These are phyloP conservation scores for Moesziomyces globuligerus DNA, from an alignment of 1,284 basidiomycete genomes.

Conservation along the genomic window DNA sequence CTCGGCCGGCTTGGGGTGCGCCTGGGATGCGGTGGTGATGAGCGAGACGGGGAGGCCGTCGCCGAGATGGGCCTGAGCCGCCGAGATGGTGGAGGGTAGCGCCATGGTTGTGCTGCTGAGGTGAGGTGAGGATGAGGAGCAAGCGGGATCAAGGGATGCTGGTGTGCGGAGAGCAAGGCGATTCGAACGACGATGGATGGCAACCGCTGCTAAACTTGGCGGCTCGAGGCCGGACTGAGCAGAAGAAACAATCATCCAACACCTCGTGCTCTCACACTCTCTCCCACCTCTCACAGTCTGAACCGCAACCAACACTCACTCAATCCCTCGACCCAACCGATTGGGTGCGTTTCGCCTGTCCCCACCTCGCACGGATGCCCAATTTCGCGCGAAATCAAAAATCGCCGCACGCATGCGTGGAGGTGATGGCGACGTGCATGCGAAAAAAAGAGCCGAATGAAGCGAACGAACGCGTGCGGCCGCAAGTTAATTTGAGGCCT, in stretches of 20 bases:
- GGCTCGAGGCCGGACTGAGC: too few species aligned
- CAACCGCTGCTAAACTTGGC: too few species aligned
- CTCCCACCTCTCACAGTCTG: too few species aligned
- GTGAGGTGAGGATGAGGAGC: conserved; percentile 3
- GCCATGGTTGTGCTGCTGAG: conserved; percentile 23
- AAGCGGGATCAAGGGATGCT: neutral
- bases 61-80: conserved; percentile 44
- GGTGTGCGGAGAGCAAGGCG: neutral
- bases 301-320: too few species aligned
- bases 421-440: neutral
- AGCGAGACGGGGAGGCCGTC: conserved; percentile 45
- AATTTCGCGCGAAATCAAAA: neutral
- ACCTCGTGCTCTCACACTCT: too few species aligned
- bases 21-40: conserved; percentile 50
- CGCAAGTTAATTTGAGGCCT: neutral
- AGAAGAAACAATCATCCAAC: too few species aligned
- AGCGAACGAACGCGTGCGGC: neutral
- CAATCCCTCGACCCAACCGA: too few species aligned
- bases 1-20: conserved; percentile 69
- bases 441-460: neutral
- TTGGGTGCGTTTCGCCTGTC: too few species aligned
- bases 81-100: conserved; percentile 45
- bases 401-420: conserved; percentile 16
- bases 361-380: conserved; percentile 1
- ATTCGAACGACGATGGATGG: too few species aligned